Evolutionary conservation across 2,329 filamentous ascomycete genomes (phyloP).

Genomic region (Didymella pinodella): DNA sequence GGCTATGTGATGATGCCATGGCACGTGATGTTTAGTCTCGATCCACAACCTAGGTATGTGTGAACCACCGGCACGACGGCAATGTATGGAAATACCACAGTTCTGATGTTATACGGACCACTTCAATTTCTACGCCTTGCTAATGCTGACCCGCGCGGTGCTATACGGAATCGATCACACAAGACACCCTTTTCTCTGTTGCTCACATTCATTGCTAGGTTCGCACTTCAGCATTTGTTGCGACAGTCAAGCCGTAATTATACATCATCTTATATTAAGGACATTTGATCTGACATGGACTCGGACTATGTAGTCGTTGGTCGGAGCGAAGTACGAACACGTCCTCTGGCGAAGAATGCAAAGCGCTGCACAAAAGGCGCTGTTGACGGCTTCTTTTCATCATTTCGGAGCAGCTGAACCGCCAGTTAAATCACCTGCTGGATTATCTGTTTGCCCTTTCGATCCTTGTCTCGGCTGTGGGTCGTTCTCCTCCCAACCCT

Average conservation of each 20-base stretch:
- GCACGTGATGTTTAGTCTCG: constrained; percentile 7
- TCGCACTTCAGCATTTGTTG: not conserved
- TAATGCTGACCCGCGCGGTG: not conserved
- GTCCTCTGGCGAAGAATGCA: not conserved
- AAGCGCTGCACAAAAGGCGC: no score
- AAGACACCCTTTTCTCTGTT: not conserved
- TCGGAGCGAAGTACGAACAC: not conserved
- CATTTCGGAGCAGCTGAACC: not conserved
- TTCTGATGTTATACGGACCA: not conserved
- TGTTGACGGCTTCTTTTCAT: not conserved
- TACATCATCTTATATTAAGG: not conserved
- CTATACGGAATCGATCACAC: not conserved
- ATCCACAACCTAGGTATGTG: not conserved
- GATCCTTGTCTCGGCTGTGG: not conserved
- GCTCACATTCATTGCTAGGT: not conserved
- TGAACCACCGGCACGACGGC: not conserved
- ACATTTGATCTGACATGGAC: not conserved
- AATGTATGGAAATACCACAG: not conserved
- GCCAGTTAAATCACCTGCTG: not conserved
- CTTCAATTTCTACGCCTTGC: not conserved
- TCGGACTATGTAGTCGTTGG: not conserved
- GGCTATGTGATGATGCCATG: constrained; percentile 39
- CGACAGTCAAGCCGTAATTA: not conserved
- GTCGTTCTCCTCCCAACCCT: not conserved
- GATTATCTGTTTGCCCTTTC: not conserved